A percentile compares a stretch with the other conserved stretches of the same genome.
These are phyloP conservation scores for Panellus pusillus DNA, from an alignment of 768 basidiomycete species.

Conservation along the genomic window DNA sequence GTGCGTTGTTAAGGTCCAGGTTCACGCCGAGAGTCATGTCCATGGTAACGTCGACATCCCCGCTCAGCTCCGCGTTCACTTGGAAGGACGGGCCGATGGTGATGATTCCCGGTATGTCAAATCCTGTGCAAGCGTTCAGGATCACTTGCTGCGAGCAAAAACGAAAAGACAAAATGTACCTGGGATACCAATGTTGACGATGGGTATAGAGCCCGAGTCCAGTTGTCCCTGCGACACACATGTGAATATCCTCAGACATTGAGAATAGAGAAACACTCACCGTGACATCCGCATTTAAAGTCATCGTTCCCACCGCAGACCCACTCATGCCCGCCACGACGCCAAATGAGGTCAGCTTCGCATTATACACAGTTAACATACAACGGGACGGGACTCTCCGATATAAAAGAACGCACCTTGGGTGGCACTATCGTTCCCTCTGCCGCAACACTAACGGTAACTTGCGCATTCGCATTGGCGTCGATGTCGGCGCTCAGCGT, in stretches of 20 bases:
- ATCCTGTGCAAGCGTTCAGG: slow-evolving; percentile 2
- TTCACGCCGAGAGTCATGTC: slow-evolving; percentile 15
- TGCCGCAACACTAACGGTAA: slow-evolving; percentile 23
- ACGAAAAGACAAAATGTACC: slow-evolving; percentile 22
- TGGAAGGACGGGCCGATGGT: slow-evolving; percentile 33
- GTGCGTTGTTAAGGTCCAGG: slow-evolving; percentile 13
- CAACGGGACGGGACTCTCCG: not conserved
- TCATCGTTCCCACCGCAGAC: slow-evolving; percentile 38
- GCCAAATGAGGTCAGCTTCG: slow-evolving; percentile 1
- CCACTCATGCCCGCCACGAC: slow-evolving; percentile 34
- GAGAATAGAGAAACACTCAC: slow-evolving; percentile 23
- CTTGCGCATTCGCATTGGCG: slow-evolving; percentile 12
- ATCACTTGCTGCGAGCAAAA: not conserved
- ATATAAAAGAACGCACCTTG: slow-evolving; percentile 5
- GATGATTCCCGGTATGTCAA: slow-evolving; percentile 52
- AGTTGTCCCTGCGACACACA: slow-evolving; percentile 33
- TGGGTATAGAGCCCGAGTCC: slow-evolving; percentile 41
- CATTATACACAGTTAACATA: too few species aligned
- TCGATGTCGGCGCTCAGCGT: slow-evolving; percentile 12
- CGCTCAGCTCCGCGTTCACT: slow-evolving; percentile 7
- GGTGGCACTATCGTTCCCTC: slow-evolving; percentile 32
- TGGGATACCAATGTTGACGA: slow-evolving; percentile 47
- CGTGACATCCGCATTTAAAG: slow-evolving; percentile 36
- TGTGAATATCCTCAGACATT: not conserved
- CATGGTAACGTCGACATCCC: slow-evolving; percentile 14